A percentile compares a stretch with the other conserved stretches of the same genome.
These are phyloP conservation scores for Coniochaeta sp. DNA, from an alignment of 2,329 filamentous ascomycete species.

Conservation along the genomic window DNA sequence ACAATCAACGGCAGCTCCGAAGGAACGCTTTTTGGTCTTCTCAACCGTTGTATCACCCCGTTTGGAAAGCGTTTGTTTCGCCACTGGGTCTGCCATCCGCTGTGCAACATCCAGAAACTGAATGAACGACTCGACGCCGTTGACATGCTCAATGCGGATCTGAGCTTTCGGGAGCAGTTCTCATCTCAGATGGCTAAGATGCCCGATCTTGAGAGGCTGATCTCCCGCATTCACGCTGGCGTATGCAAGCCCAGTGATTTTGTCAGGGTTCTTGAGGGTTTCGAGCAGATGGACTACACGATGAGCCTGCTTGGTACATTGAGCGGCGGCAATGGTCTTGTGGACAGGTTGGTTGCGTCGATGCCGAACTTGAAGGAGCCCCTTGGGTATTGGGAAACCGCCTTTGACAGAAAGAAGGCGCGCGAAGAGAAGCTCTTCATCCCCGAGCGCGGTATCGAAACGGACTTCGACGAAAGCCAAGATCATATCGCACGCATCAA, in stretches of 20 bases:
- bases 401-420: constrained; percentile 78
- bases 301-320: constrained; percentile 71
- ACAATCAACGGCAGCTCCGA: constrained; percentile 77
- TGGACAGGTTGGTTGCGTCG: constrained; percentile 71
- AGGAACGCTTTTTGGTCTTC: constrained; percentile 80
- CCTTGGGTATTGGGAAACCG: constrained; percentile 79
- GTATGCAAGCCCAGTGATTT: constrained; percentile 90
- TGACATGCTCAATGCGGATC: constrained; percentile 82
- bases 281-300: constrained; percentile 95
- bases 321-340: constrained; percentile 70
- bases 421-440: constrained; percentile 75
- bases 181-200: constrained; percentile 82
- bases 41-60: constrained; percentile 91
- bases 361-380: constrained; percentile 79
- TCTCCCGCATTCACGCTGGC: constrained; percentile 88
- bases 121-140: constrained; percentile 92
- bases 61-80: constrained; percentile 95
- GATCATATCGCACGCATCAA: constrained; percentile 71
- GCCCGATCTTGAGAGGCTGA: constrained; percentile 87
- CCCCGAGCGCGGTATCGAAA: constrained; percentile 79
- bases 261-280: constrained; percentile 85
- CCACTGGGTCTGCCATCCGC: constrained; percentile 94
- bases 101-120: constrained; percentile 80
- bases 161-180: constrained; percentile 75
- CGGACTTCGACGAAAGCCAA: constrained; percentile 83